A percentile compares a stretch with the other conserved stretches of the same genome.
Evolutionary conservation across 2,329 filamentous ascomycete species (phyloP).

Genomic region (Macrophomina phaseolina): DNA sequence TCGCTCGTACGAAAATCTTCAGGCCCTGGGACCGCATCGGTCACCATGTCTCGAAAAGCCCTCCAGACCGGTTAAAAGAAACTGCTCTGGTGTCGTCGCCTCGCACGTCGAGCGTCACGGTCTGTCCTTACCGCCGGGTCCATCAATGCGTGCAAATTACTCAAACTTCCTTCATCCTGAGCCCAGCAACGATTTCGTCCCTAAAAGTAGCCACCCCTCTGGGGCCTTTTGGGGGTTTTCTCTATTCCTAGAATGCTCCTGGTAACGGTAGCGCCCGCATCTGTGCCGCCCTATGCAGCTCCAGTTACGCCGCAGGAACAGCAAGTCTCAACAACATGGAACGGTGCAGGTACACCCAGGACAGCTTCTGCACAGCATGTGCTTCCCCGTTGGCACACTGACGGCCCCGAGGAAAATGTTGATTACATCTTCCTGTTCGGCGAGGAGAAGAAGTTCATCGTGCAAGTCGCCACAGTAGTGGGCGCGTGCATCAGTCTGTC

Average conservation of each 20-base stretch:
- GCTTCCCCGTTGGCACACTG: background rate
- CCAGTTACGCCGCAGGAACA: background rate
- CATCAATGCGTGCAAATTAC: background rate
- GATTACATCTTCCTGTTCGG: constrained; percentile 30
- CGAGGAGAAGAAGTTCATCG: constrained; percentile 33
- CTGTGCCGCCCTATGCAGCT: background rate
- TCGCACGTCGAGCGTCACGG: constrained; percentile 14
- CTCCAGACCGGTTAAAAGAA: constrained; percentile 1
- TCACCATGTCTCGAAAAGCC: background rate
- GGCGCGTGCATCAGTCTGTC: constrained; percentile 35
- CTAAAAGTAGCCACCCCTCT: background rate
- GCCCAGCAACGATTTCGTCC: background rate
- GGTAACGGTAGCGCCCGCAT: background rate
- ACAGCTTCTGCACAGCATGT: no score
- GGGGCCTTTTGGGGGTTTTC: background rate
- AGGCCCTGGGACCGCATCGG: background rate
- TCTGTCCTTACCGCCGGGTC: constrained; percentile 17
- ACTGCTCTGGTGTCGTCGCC: background rate
- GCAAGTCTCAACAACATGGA: background rate
- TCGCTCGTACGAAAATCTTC: background rate
- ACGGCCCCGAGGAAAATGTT: background rate
- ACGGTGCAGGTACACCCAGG: background rate
- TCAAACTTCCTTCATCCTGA: background rate
- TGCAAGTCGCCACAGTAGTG: constrained; percentile 43
- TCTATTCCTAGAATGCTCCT: constrained; percentile 4